phyloP scores from a whole-genome alignment of 768 basidiomycete species.

The Podaxis mareebaensis region DNA sequence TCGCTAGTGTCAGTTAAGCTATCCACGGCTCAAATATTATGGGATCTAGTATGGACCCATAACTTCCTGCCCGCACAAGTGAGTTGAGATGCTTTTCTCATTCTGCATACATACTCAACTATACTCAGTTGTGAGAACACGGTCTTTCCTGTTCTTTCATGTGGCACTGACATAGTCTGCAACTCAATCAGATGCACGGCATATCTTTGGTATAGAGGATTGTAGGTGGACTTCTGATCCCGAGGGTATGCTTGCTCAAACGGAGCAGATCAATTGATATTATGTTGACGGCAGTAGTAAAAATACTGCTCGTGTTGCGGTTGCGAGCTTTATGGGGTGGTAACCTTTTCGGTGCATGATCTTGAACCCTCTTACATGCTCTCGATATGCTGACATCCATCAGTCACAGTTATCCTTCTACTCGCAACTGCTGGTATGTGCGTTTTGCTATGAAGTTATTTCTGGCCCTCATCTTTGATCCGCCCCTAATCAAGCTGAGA shows the following conservation, averaged over 20 bases:
- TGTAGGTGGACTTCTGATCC: background rate
- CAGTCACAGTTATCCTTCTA: background rate
- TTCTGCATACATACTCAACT: background rate
- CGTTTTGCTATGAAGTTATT: too few relatives aligned
- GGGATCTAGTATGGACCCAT: background rate
- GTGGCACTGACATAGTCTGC: background rate
- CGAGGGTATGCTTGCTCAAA: too few relatives aligned
- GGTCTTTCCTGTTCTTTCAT: background rate
- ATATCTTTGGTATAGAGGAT: background rate
- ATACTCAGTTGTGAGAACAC: background rate
- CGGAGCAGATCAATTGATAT: background rate
- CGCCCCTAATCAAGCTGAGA: background rate
- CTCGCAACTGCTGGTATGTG: background rate
- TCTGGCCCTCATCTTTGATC: too few relatives aligned
- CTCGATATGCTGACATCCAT: background rate
- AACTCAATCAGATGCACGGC: background rate
- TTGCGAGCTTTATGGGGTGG: slow-evolving; percentile 2
- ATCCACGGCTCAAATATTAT: background rate
- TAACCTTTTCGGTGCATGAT: background rate
- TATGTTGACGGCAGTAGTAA: background rate
- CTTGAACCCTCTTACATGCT: background rate
- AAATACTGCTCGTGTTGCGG: background rate
- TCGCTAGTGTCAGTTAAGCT: too few relatives aligned
- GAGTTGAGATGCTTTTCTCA: background rate
- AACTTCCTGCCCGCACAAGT: background rate